Evolutionary conservation across 129 eudicot species (phyloP).

Genomic region (Saposhnikovia divaricata): DNA sequence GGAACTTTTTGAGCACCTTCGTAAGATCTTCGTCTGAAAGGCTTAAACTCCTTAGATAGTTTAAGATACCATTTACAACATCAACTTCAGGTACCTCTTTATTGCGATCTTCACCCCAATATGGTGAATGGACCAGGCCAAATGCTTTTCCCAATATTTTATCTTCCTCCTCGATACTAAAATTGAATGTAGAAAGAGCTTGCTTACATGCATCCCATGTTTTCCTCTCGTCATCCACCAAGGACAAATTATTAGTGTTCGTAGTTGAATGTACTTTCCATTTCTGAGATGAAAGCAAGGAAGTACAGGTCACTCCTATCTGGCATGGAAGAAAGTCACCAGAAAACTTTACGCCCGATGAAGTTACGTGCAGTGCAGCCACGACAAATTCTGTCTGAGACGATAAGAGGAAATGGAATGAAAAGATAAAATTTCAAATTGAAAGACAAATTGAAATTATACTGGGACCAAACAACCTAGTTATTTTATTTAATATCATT

Average conservation of each 20-base stretch:
- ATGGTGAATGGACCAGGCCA: constrained; percentile 83
- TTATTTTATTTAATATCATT: neutral
- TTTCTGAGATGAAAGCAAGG: constrained; percentile 24
- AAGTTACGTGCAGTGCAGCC: constrained; percentile 16
- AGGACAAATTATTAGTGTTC: constrained; percentile 25
- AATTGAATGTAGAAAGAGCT: constrained; percentile 48
- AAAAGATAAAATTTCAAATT: neutral
- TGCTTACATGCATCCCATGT: constrained; percentile 69
- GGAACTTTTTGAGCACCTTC: constrained; percentile 84
- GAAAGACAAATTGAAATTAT: neutral
- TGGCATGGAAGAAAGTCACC: constrained; percentile 6
- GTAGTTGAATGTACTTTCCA: constrained; percentile 46
- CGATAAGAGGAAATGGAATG: neutral
- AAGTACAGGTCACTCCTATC: constrained; percentile 10
- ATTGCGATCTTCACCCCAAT: constrained; percentile 90
- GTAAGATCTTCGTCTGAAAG: constrained; percentile 73
- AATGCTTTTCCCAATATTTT: constrained; percentile 94
- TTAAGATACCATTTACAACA: constrained; percentile 40
- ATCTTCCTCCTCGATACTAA: constrained; percentile 59
- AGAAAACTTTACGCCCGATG: constrained; percentile 19
- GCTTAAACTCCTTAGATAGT: constrained; percentile 55
- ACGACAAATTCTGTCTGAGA: constrained; percentile 50
- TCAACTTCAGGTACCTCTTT: constrained; percentile 51
- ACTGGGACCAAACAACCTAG: neutral
- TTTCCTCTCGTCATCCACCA: constrained; percentile 52